Base-by-base conservation (phyloP, 2,329 filamentous ascomycete species). In the Paracoccidioides brasiliensis region DNA sequence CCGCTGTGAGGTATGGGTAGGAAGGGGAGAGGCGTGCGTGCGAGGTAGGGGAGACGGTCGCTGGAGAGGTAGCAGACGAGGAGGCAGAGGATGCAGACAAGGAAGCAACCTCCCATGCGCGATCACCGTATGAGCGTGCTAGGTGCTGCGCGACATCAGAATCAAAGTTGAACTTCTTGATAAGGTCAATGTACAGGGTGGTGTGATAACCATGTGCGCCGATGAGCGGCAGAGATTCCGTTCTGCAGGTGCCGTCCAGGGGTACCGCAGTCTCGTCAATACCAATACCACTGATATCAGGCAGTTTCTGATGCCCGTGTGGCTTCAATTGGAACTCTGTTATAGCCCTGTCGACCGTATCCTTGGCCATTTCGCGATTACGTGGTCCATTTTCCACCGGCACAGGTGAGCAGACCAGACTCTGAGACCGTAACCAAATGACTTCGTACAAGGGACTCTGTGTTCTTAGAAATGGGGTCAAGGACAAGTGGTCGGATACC, bases 341-440 rank as follows among this genome's bases (percentile, higher is more conserved):
- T 66, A 89, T 78, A 12, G 85, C 83, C 61, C 83, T 81, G 64
- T 89, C 84, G 48, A 89, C 84, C 52, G 83, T 83, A 66, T 89
- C 84, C 67, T 89, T 84, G 22, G 85, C 84, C 85, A 89, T 89
- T 69, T 89, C 84, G 55, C 85, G 81, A 72, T 89, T 89, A 89
- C 0, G 85, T 89, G 2, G 85, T 89, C 85, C 85, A 88, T 71
- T 89, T 89, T 44, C 85, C 85, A 57, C 85, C 85, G 37, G 84
- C 84, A 64, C 84, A 86, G 46, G 85, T 89, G 56, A 89, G 70
- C 14, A 89, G 77, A n/a, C 85, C 85, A 12, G 84, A 85, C 3
- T 77, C 70, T 30, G 85, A 87, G 50, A 83, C 76, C 60, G 86
- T 84, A 61, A 88, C 78, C 30, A 89, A 76, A 66, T 89, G 85